Base-by-base conservation (phyloP, 163 green algal species). In the Trebouxia gelatinosa region DNA sequence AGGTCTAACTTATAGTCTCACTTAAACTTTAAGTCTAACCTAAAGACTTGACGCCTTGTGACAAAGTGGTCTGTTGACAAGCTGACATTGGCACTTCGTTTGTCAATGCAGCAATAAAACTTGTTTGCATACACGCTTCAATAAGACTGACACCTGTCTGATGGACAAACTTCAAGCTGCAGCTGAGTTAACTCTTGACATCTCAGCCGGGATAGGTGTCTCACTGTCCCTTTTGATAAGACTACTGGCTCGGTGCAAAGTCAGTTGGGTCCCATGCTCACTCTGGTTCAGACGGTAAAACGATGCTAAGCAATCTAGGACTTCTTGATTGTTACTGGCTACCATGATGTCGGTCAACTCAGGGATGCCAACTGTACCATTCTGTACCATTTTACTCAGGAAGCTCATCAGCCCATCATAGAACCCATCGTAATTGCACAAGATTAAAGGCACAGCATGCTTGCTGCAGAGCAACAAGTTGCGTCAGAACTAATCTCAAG, bases 381-480 rank as follows among this genome's bases (percentile, higher is more conserved):
- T 83, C 17, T 34, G 48, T 32, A 85, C 76, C 46, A 76, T 83
- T 5, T 80, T 66, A 37, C 74, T 78, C 2, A 92, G 80, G 67
- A 91, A 90, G 17, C 79, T 40, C 70, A 93, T 77, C 13, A 93
- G 80, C 16, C 84, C 77, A 26, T 85, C 71, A 65, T 90, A 93
- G 74, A 90, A 91, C 21, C 86, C 88, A 65, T 89, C 83, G 64
- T 88, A 91, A 74, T 92, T 91, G 67, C 75, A 78, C 3, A 92
- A 72, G 29, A 92, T 83, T 29, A 92, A 40, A 51, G 88, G 84
- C 29, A 91, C 86, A 3, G 80, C 71, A 48, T 82, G 82, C 37
- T 66, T 82, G 40, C 79, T 86, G 78, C 70, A 75, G 23, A 4
- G 37, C 37, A 39, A n/a, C n/a, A n/a, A n/a, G n/a, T n/a, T n/a